A percentile compares a stretch with the other conserved stretches of the same genome.
Evolutionary conservation across 768 basidiomycete genomes (phyloP).

Genomic region (Tulasnella calospora): DNA sequence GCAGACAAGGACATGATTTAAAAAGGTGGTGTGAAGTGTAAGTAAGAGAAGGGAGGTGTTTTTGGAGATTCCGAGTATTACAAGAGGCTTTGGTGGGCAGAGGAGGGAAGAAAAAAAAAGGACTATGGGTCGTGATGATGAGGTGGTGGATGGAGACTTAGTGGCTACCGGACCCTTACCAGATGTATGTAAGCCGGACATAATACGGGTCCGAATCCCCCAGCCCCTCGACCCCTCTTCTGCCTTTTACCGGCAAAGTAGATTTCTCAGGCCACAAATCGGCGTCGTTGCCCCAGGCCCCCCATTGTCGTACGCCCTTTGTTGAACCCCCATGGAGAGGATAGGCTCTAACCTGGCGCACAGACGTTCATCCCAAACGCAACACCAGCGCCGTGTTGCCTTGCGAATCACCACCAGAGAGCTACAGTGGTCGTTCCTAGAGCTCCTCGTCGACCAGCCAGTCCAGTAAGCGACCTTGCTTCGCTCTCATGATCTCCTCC

Average conservation of each 20-base stretch:
- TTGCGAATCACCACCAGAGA: background rate
- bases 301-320: background rate
- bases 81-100: background rate
- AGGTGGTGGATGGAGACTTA: constrained; percentile 7
- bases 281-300: background rate
- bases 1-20: constrained; percentile 57
- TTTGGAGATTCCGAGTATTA: background rate
- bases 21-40: background rate
- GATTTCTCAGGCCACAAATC: no score
- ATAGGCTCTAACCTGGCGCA: background rate
- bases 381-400: background rate
- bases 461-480: background rate
- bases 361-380: background rate
- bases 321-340: background rate
- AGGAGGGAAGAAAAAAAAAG: background rate
- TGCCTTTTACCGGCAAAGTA: no score
- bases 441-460: background rate
- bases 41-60: constrained; percentile 7
- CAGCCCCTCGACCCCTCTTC: no score
- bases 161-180: background rate
- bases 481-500: background rate
- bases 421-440: background rate
- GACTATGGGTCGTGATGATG: constrained; percentile 7
- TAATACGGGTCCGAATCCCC: background rate
- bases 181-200: background rate